Evolutionary conservation across 2,329 filamentous ascomycete genomes (phyloP).

Genomic region (Phyllosticta citribraziliensis): DNA sequence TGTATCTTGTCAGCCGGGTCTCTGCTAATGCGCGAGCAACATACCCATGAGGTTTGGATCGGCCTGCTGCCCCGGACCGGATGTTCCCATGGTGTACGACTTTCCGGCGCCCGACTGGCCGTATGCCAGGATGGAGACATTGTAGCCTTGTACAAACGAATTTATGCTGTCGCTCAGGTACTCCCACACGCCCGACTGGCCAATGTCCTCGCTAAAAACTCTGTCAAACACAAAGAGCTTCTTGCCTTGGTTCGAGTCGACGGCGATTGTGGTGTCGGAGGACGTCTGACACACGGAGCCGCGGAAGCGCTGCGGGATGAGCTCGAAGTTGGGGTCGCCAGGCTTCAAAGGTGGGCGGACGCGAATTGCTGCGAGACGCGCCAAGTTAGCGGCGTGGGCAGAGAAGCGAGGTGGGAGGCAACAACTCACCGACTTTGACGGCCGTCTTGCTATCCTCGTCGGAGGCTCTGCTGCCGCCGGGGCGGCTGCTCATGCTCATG

Average conservation of each 20-base stretch:
- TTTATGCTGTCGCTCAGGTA: conserved; percentile 84
- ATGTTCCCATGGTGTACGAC: conserved; percentile 98
- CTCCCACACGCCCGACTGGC: conserved; percentile 87
- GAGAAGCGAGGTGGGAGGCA: conserved; percentile 7
- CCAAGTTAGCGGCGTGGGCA: conserved; percentile 16
- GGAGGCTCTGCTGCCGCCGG: conserved; percentile 67
- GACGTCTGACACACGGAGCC: conserved; percentile 84
- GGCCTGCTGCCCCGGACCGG: conserved; percentile 68
- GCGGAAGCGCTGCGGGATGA: conserved; percentile 93
- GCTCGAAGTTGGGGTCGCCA: conserved; percentile 81
- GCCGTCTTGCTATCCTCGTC: conserved; percentile 86
- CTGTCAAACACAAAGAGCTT: conserved; percentile 96
- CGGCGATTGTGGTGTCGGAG: conserved; percentile 71
- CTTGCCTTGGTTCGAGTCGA: conserved; percentile 76
- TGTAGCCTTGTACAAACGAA: conserved; percentile 92
- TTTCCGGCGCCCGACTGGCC: conserved; percentile 97
- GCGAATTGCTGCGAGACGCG: conserved; percentile 60
- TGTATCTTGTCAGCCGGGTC: conserved; percentile 27
- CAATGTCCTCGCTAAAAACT: conserved; percentile 74
- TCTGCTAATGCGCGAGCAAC: conserved; percentile 24
- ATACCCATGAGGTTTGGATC: conserved; percentile 68
- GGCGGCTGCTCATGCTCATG: conserved; percentile 72
- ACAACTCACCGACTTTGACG: conserved; percentile 84
- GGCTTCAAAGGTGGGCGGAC: conserved; percentile 78
- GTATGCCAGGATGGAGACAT: conserved; percentile 94